phyloP scores from a whole-genome alignment of 148 eudicot species.

The Rhododendron williamsianum region DNA sequence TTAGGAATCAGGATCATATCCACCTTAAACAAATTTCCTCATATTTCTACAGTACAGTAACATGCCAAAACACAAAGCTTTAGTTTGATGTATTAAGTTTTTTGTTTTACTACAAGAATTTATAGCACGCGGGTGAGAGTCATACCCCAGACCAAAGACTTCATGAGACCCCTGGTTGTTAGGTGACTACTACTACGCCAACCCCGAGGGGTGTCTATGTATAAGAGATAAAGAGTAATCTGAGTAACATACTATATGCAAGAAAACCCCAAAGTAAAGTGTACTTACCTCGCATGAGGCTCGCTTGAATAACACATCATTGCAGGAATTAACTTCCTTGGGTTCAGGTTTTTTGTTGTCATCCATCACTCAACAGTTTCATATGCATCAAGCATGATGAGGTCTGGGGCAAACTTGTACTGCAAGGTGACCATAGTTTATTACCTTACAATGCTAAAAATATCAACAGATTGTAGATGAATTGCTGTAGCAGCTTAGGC shows the following conservation, averaged over 20 bases:
- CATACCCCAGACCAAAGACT: not conserved
- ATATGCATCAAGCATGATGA: conserved; percentile 98
- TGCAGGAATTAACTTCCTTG: conserved; percentile 66
- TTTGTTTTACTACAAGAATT: not conserved
- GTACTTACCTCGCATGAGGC: conserved; percentile 86
- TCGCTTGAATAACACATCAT: conserved; percentile 97
- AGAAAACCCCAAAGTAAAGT: not conserved
- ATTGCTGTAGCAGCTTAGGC: conserved; percentile 31
- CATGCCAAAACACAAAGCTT: not conserved
- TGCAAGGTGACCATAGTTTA: no score
- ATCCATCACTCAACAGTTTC: conserved; percentile 99
- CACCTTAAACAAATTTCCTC: not conserved
- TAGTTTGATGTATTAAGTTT: not conserved
- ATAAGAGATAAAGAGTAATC: not conserved
- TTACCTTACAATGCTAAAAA: no score
- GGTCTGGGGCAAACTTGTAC: conserved; percentile 96
- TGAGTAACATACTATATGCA: not conserved
- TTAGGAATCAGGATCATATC: not conserved
- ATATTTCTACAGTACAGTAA: not conserved
- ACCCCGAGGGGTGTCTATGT: not conserved
- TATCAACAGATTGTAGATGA: no score
- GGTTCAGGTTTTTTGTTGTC: conserved; percentile 59
- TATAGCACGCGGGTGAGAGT: not conserved
- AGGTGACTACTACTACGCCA: not conserved
- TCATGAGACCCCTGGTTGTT: not conserved